Base-by-base conservation (phyloP, 306 rosid species). In the Quercus ilex region DNA sequence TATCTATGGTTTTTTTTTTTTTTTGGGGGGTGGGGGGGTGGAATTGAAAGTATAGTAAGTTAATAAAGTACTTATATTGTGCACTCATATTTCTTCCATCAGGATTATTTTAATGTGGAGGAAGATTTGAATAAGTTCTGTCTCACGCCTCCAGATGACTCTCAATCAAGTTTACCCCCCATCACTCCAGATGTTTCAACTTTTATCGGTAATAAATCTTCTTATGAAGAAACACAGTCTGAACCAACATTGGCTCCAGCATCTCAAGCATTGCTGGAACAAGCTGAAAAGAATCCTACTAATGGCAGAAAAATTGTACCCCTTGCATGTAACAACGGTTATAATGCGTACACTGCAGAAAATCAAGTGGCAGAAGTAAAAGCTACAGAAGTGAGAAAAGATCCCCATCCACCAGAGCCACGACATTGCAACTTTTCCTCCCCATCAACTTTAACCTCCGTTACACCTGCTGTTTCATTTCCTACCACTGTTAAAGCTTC, bases 211-310 rank as follows among this genome's bases (percentile, higher is more conserved):
- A 70, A 58, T 63, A 83, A 62, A 56, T 58, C 75, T 83, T 84
- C 76, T 38, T 38, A 38, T 3, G 93, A 80, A 69, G 97, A 91
- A 53, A 65, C 76, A 21, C 80, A 51, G 55, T 38, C 46, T 38
- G 46, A 38, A 38, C 46, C 46, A 38, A 38, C 46, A 38, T 38
- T 38, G 43, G 10, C 71, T 87, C 83, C 85, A 15, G 85, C 75
- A 63, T 88, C 91, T 72, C 79, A 89, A 3, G 82, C 89, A 14
- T 74, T 52, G 74, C 82, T 75, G 76, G 78, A 31, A 5, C 82
- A 55, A 26, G 77, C 20, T 53, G 30, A 33, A 43, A 65, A 65
- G 33, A 0, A 26, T 12, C 21, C 31, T 18, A 12, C n/a, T 75
- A 59, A 72, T 60, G 90, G 82, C 73, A 93, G 79, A 74, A 78